Percentiles rank a stretch among this genome's conserved stretches.
phyloP scores from a whole-genome alignment of 1,139 yeast species.

The Yamadazyma taylorii region DNA sequence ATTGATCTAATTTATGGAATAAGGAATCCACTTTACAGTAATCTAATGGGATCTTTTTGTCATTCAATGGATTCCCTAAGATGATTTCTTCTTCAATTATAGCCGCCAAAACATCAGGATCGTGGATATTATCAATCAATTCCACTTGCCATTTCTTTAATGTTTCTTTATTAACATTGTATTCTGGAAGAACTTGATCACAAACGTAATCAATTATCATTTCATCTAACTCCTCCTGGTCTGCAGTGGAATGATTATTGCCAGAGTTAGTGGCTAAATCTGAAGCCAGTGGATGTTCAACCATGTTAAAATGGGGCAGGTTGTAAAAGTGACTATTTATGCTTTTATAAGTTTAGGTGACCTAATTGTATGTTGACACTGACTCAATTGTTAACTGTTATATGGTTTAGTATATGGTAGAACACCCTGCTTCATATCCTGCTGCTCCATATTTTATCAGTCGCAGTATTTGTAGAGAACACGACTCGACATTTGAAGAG shows the following conservation, averaged over 20 bases:
- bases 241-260: too few relatives aligned
- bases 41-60: conserved; percentile 5
- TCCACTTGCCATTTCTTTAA: conserved; percentile 42
- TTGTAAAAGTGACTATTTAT: too few relatives aligned
- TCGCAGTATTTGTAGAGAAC: not conserved
- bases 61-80: conserved; percentile 17
- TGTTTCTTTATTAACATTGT: conserved; percentile 27
- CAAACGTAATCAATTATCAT: conserved; percentile 22
- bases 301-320: too few relatives aligned
- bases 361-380: too few relatives aligned
- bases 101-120: conserved; percentile 20
- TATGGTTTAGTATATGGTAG: too few relatives aligned
- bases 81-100: conserved; percentile 27
- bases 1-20: conserved; percentile 16
- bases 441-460: too few relatives aligned
- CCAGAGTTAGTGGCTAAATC: too few relatives aligned
- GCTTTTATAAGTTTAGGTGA: too few relatives aligned
- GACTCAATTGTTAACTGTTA: too few relatives aligned
- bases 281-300: too few relatives aligned
- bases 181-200: conserved; percentile 24
- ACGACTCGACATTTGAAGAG: not conserved
- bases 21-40: conserved; percentile 15
- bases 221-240: conserved; percentile 8
- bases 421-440: too few relatives aligned
- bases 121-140: conserved; percentile 24